Percentiles rank a stretch among this genome's conserved stretches.
These are phyloP conservation scores for Casuarina glauca DNA, from an alignment of 306 rosid species.

Conservation along the genomic window DNA sequence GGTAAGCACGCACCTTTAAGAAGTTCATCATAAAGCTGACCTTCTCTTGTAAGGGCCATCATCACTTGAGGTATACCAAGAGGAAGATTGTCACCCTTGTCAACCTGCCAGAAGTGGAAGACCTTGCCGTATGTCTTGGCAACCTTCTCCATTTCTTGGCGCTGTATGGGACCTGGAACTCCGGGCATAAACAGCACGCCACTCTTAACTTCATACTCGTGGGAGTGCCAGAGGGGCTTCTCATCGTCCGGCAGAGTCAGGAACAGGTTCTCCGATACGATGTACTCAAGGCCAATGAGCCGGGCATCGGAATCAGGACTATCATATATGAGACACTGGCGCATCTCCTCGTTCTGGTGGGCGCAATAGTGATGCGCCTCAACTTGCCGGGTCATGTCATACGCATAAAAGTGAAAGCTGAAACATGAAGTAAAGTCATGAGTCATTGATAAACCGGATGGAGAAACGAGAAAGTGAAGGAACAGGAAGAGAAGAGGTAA, in stretches of 20 bases:
- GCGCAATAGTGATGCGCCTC: conserved; percentile 90
- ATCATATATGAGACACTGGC: conserved; percentile 79
- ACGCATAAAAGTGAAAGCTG: conserved; percentile 67
- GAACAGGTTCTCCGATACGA: conserved; percentile 57
- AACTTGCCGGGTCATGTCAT: conserved; percentile 83
- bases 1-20: conserved; percentile 21
- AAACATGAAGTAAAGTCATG: no score
- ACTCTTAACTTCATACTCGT: conserved; percentile 81
- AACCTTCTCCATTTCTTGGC: conserved; percentile 55
- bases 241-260: conserved; percentile 71
- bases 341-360: conserved; percentile 76
- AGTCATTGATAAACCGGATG: neutral
- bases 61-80: conserved; percentile 72
- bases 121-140: conserved; percentile 81
- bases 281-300: conserved; percentile 71
- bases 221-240: conserved; percentile 82
- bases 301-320: conserved; percentile 30
- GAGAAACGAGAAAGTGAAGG: neutral
- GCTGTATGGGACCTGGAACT: conserved; percentile 45
- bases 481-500: neutral
- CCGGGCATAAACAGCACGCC: conserved; percentile 60
- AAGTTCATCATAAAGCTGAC: conserved; percentile 51
- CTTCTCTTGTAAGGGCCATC: conserved; percentile 80
- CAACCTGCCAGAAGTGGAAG: conserved; percentile 83
- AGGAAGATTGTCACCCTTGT: conserved; percentile 57